Evolutionary conservation across 805 yeast genomes (phyloP).

Genomic region (Helenozyma baotianmanensis): DNA sequence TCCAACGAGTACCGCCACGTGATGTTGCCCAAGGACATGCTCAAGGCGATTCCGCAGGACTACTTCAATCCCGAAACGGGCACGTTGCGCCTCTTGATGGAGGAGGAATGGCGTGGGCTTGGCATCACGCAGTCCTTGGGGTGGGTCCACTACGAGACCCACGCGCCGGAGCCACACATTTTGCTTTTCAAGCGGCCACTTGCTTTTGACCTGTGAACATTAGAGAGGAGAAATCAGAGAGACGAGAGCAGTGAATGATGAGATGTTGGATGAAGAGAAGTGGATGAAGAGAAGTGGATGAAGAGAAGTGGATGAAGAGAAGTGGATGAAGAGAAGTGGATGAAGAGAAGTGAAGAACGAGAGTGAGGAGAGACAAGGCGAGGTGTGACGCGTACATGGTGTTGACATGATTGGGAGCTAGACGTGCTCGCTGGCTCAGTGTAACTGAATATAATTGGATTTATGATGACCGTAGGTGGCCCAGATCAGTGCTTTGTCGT

Average conservation of each 20-base stretch:
- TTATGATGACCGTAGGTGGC: too few relatives aligned
- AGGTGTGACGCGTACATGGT: too few relatives aligned
- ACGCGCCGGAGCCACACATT: conserved; percentile 97
- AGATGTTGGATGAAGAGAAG: too few relatives aligned
- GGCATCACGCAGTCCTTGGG: conserved; percentile 97
- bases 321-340: too few relatives aligned
- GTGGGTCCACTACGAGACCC: conserved; percentile 97
- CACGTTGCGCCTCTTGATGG: conserved; percentile 81
- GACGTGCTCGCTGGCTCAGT: too few relatives aligned
- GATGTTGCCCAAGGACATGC: conserved; percentile 92
- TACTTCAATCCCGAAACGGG: conserved; percentile 93
- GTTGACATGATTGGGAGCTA: too few relatives aligned
- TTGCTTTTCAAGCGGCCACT: conserved; percentile 70
- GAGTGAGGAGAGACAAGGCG: too few relatives aligned
- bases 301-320: too few relatives aligned
- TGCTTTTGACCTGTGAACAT: conserved; percentile 41
- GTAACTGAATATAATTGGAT: too few relatives aligned
- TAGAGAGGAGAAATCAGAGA: background rate
- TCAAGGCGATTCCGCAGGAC: conserved; percentile 89
- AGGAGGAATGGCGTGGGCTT: conserved; percentile 98
- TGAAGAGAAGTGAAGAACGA: too few relatives aligned
- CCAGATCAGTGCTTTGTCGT: too few relatives aligned
- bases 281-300: too few relatives aligned
- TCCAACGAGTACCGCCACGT: conserved; percentile 93
- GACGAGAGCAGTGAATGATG: background rate